Base-by-base conservation (phyloP, 345 rosid genomes). In the Erodium maritimum region DNA sequence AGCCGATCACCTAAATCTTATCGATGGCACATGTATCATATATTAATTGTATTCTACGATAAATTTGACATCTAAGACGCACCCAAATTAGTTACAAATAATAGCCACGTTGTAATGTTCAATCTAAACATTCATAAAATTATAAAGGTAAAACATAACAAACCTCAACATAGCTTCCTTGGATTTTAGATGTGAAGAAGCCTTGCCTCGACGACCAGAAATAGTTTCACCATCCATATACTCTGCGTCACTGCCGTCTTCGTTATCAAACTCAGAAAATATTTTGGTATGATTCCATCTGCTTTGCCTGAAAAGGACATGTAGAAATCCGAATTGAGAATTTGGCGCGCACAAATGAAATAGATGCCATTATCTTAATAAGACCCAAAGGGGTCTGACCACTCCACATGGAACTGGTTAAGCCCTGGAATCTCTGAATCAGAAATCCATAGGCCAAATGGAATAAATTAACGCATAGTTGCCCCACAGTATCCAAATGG, bases 271-370 rank as follows among this genome's bases (percentile, higher is more conserved):
- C 69, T 88, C 99, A 42, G 97, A 89, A 71, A 89, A 93, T 76
- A 93, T 82, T 69, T 78, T 89, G 19, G 99, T 80, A 77, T 87
- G 94, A 76, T 89, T 89, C 99, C 99, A 93, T 63, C 77, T 73
- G 77, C 99, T 93, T 60, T 61, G 72, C 86, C 99, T 87, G 82
- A 55, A 25, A 25, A 66, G 23, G 5, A 11, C 50, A 7, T 72
- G 62, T 24, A 37, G 18, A 21, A 57, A 33, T 50, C 13, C 5
- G 53, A 55, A 50, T 22, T 19, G 22, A 22, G 55, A 6, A 45
- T 24, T 50, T 2, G 23, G 25, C n/a, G n/a, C n/a, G n/a, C n/a
- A n/a, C n/a, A n/a, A 0, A 17, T 2, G 21, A n/a, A 25, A 25
- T 2, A 25, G 33, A 7, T 3, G 33, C 7, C 33, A 25, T 2